Evolutionary conservation across 441 rosid genomes (phyloP).

Genomic region (Pelargonium citronellum): DNA sequence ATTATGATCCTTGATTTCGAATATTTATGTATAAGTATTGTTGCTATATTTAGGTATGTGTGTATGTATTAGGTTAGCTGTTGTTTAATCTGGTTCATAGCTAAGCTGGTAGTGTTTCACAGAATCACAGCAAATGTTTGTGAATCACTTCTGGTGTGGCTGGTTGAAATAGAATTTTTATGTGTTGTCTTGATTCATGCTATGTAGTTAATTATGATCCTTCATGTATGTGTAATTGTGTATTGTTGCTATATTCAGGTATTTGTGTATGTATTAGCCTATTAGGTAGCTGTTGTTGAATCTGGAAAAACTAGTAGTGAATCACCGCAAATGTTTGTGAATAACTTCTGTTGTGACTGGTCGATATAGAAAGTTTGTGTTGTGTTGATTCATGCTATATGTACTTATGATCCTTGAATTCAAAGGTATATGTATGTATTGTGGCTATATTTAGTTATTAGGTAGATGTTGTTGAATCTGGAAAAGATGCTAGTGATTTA

Average conservation of each 20-base stretch:
- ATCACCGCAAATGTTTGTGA: background rate
- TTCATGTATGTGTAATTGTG: no score
- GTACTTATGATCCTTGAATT: no score
- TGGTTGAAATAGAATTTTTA: background rate
- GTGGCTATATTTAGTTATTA: background rate
- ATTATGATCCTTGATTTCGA: constrained; percentile 1
- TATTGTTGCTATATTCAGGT: background rate
- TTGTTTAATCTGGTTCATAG: background rate
- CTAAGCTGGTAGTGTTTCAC: background rate
- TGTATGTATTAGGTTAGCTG: background rate
- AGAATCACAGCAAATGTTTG: background rate
- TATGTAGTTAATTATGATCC: no score
- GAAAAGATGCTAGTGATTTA: background rate
- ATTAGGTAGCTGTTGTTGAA: background rate
- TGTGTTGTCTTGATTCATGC: no score
- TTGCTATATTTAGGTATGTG: background rate
- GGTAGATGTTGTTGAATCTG: background rate
- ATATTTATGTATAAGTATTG: background rate
- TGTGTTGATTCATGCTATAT: no score
- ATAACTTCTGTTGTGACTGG: no score
- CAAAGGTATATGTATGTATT: background rate
- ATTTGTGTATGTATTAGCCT: background rate
- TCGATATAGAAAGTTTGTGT: background rate
- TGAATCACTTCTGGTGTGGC: no score
- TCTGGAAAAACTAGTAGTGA: background rate